phyloP scores from a whole-genome alignment of 495 filamentous ascomycete genomes.

The Durotheca rogersii region DNA sequence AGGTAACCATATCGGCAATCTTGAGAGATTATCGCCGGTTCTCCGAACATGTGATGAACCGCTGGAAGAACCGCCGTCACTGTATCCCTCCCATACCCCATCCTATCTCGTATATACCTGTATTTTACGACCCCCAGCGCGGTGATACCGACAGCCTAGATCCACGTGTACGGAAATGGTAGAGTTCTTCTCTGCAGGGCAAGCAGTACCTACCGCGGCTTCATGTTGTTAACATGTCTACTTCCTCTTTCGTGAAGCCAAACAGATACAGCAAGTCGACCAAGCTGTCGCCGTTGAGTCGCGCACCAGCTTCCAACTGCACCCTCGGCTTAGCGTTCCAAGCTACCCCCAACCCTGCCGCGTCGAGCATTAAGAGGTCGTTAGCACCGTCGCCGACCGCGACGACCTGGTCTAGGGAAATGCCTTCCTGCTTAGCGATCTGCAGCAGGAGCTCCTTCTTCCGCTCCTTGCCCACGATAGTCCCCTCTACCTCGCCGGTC shows the following conservation, averaged over 20 bases:
- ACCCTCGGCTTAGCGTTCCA: slow-evolving; percentile 93
- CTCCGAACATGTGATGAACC: too few species aligned
- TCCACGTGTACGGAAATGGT: too few species aligned
- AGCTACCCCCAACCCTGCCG: slow-evolving; percentile 85
- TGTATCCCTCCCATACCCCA: too few species aligned
- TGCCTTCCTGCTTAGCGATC: slow-evolving; percentile 71
- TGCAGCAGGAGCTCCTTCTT: slow-evolving; percentile 75
- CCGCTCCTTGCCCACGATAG: slow-evolving; percentile 78
- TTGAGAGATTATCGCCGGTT: too few species aligned
- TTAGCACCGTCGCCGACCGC: slow-evolving; percentile 95
- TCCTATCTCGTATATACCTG: too few species aligned
- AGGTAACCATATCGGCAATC: slow-evolving; percentile 2
- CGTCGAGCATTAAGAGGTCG: slow-evolving; percentile 87
- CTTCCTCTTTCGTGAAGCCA: slow-evolving; percentile 69
- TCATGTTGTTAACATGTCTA: slow-evolving; percentile 49
- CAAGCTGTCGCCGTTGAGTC: slow-evolving; percentile 77
- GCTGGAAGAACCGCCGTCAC: too few species aligned
- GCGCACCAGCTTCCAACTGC: slow-evolving; percentile 78
- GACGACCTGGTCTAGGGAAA: slow-evolving; percentile 72
- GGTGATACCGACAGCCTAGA: slow-evolving; percentile 3
- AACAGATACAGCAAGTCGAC: slow-evolving; percentile 82
- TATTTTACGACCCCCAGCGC: neutral
- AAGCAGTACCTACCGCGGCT: slow-evolving; percentile 15
- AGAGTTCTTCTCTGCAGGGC: too few species aligned
- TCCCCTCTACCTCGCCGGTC: slow-evolving; percentile 75